phyloP scores from a whole-genome alignment of 352 stramenopile genomes.

The Phytophthora rubi region DNA sequence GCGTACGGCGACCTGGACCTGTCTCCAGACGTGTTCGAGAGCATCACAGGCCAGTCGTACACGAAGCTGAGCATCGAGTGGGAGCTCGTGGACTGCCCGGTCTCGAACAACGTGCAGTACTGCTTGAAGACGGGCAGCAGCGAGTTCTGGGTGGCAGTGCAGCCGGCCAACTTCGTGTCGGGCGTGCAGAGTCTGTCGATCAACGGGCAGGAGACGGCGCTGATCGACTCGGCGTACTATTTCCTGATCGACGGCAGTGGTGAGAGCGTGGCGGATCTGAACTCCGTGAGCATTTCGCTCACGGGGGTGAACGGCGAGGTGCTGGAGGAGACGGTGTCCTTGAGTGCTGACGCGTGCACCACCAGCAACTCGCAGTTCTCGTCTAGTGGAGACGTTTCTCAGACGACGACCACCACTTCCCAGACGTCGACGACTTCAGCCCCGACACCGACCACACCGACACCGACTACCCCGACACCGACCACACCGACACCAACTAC shows the following conservation, averaged over 20 bases:
- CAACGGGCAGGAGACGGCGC: slow-evolving; percentile 55
- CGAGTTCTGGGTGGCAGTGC: slow-evolving; percentile 64
- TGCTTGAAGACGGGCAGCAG: slow-evolving; percentile 72
- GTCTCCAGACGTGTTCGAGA: slow-evolving; percentile 60
- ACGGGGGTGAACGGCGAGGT: slow-evolving; percentile 57
- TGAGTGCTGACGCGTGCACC: slow-evolving; percentile 52
- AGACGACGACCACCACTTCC: slow-evolving; percentile 7
- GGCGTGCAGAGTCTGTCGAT: slow-evolving; percentile 63
- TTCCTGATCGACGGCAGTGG: slow-evolving; percentile 63
- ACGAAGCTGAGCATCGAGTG: slow-evolving; percentile 60
- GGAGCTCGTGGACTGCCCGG: slow-evolving; percentile 71
- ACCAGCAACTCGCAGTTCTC: slow-evolving; percentile 57
- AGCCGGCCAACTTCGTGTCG: slow-evolving; percentile 61
- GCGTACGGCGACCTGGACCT: slow-evolving; percentile 60
- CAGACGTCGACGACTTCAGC: slow-evolving; percentile 9
- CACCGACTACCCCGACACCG: background rate
- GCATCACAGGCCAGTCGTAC: slow-evolving; percentile 60
- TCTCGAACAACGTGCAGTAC: slow-evolving; percentile 60
- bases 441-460: slow-evolving; percentile 1
- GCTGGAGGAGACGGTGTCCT: slow-evolving; percentile 62
- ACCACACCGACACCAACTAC: slow-evolving; percentile 10
- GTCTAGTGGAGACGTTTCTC: slow-evolving; percentile 16
- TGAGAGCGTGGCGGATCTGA: slow-evolving; percentile 44
- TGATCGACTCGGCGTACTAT: slow-evolving; percentile 76
- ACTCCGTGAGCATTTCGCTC: slow-evolving; percentile 51